Evolutionary conservation across 2,329 filamentous ascomycete genomes (phyloP), one percentile per base, ranked within the genome.

Genomic region (Cercospora brassicicola): DNA sequence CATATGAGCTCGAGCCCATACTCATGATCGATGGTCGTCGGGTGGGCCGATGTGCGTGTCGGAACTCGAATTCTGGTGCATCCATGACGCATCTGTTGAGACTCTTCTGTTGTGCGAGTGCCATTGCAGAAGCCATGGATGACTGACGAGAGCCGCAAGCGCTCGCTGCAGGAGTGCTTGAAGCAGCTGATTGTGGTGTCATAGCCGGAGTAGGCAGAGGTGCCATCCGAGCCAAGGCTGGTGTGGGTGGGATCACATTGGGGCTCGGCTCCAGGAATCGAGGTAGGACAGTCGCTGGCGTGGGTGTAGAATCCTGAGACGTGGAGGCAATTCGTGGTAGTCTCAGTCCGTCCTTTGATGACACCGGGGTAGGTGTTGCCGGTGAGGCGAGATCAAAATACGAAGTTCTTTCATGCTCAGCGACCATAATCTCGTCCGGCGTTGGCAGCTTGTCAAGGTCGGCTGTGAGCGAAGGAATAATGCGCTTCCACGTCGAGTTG

Each of bases 151-250:
- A 81, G 69, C 81, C 79, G 73, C 81, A 79, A 73, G 79, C 81
- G 86, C 86, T 85, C 86, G 79, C 86, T 79, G 86, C 86, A 87
- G 87, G 86, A 86, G 86, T 87, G 79, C 78, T 82, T 71, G 81
- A 83, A 73, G 81, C 79, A 68, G 80, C 79, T 57, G 84, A 82
- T 70, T 86, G 85, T 42, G 88, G 87, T 55, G 88, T 89, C 80
- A 89, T 80, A 72, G 84, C 82, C 62, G 88, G 87, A n/a, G 88
- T 90, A 15, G 87, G 87, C 66, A 89, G 79, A 67, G 86, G 84
- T 71, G 81, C 82, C 73, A 87, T 81, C 63, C 86, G 85, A 45
- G 82, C 81, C 71, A 88, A 77, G 61, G 83, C 81, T n/a, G 87
- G 87, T 59, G 87, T 84, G 13, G 82, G 82, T 48, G 82, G 81